These are phyloP conservation scores for Tricholoma sp. DNA, from an alignment of 768 basidiomycete genomes.

Conservation along the genomic window DNA sequence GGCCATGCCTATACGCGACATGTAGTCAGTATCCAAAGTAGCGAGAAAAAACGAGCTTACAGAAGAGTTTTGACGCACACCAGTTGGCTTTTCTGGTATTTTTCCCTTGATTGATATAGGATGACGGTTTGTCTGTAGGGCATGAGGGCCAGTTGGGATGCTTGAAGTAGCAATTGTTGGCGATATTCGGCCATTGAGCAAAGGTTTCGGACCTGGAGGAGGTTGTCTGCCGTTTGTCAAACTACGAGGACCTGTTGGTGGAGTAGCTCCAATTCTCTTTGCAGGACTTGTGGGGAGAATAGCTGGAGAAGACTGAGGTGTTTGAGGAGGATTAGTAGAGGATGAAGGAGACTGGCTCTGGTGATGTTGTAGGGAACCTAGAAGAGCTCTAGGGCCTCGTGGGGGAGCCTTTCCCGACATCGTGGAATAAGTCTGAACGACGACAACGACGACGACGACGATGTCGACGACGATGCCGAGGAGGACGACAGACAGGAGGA, in stretches of 20 bases:
- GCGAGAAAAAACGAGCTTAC: slow-evolving; percentile 13
- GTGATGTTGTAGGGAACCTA: slow-evolving; percentile 38
- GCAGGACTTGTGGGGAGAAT: slow-evolving; percentile 13
- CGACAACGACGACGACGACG: neutral
- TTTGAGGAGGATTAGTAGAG: slow-evolving; percentile 2
- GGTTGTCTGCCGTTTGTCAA: slow-evolving; percentile 28
- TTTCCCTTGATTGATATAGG: slow-evolving; percentile 36
- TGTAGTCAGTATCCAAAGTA: neutral
- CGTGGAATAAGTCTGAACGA: neutral
- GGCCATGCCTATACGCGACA: slow-evolving; percentile 19
- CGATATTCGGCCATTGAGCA: slow-evolving; percentile 33
- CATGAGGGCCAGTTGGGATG: slow-evolving; percentile 20
- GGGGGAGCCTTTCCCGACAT: slow-evolving; percentile 83
- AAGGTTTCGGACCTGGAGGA: slow-evolving; percentile 34
- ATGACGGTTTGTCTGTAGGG: slow-evolving; percentile 25
- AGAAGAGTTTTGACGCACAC: slow-evolving; percentile 11
- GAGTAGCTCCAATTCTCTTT: slow-evolving; percentile 46
- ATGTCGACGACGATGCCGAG: neutral
- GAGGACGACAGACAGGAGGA: neutral
- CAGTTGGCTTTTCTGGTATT: slow-evolving; percentile 20
- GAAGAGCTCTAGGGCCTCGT: slow-evolving; percentile 65
- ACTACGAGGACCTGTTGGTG: slow-evolving; percentile 66
- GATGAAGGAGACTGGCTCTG: slow-evolving; percentile 12
- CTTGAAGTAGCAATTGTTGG: slow-evolving; percentile 13
- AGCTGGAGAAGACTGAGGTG: slow-evolving; percentile 1